A percentile compares a stretch with the other conserved stretches of the same genome.
Evolutionary conservation across 306 rosid species (phyloP).

Genomic region (Pyrus communis): DNA sequence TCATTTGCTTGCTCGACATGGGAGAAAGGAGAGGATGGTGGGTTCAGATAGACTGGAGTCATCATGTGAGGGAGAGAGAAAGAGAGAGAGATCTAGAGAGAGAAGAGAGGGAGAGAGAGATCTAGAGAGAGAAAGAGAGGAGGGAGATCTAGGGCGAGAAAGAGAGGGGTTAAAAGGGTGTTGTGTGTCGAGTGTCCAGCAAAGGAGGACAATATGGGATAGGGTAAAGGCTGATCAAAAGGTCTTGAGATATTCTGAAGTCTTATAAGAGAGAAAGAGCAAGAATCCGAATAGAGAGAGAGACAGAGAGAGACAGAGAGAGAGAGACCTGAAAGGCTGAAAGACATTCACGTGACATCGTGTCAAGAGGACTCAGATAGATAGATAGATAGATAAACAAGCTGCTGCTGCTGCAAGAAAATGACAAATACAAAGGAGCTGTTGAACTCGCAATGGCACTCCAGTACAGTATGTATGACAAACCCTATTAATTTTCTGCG

Average conservation of each 20-base stretch:
- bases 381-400: constrained; percentile 18
- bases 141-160: not conserved
- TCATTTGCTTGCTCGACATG: constrained; percentile 10
- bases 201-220: constrained; percentile 26
- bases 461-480: constrained; percentile 9
- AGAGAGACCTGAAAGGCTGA: not conserved
- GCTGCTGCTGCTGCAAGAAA: constrained; percentile 1
- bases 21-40: constrained; percentile 33
- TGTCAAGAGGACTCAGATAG: constrained; percentile 21
- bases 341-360: constrained; percentile 52
- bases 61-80: constrained; percentile 10
- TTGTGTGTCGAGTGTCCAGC: constrained; percentile 11
- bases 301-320: not conserved
- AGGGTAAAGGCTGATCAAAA: constrained; percentile 21
- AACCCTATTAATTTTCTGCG: constrained; percentile 10
- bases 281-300: constrained; percentile 13
- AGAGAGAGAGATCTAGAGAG: not conserved
- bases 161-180: not conserved
- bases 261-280: constrained; percentile 18
- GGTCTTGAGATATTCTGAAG: constrained; percentile 4
- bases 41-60: constrained; percentile 47
- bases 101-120: not conserved
- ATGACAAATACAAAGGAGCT: constrained; percentile 48
- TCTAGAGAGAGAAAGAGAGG: not conserved
- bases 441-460: constrained; percentile 35